Conservation (phyloP, 129 eudicot genomes). For the sunflower (Helianthus annuus) region HanXRQr2.0-SUNRISE NC_035445.2:129515341-129515840, state of each 20-base stretch:
- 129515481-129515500: too few relatives aligned
- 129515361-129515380: too few relatives aligned
- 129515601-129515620: background rate
- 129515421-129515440: too few relatives aligned
- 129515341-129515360: too few relatives aligned
- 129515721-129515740: background rate
- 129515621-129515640: background rate
- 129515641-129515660: background rate
- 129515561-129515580: background rate
- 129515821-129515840: slow-evolving; percentile 77
- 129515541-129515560: background rate
- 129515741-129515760: background rate
- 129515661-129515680: background rate
- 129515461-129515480: too few relatives aligned
- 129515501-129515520: too few relatives aligned
- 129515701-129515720: background rate
- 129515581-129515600: background rate
- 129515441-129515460: too few relatives aligned
- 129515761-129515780: background rate
- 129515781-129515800: background rate
- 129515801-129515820: slow-evolving; percentile 95
- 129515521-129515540: too few relatives aligned
- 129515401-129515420: too few relatives aligned
- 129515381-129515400: too few relatives aligned
- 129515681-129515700: background rate